Evolutionary conservation across 2,329 filamentous ascomycete genomes (phyloP).

Genomic region (Colletotrichum melonis): DNA sequence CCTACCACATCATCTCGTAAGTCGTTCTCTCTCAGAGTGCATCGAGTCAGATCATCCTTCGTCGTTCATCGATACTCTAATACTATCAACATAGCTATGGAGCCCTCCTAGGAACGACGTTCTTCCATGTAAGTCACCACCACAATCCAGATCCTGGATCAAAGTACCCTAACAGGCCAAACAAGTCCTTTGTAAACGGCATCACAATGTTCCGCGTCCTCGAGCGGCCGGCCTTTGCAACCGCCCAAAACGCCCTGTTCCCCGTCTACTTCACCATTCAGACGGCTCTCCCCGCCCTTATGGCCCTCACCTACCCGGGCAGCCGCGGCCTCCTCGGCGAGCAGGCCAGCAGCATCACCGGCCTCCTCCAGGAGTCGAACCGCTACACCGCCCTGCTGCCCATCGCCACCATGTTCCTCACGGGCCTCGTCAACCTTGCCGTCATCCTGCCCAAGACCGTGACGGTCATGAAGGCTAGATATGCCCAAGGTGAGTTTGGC

Average conservation of each 20-base stretch:
- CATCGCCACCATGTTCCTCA: slow-evolving; percentile 75
- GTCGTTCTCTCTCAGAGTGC: slow-evolving; percentile 31
- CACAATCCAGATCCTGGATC: too few relatives aligned
- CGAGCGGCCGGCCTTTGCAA: slow-evolving; percentile 82
- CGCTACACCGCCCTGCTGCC: slow-evolving; percentile 75
- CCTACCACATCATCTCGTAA: slow-evolving; percentile 83
- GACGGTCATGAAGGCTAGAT: slow-evolving; percentile 78
- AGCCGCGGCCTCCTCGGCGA: slow-evolving; percentile 58
- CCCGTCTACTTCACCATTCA: slow-evolving; percentile 91
- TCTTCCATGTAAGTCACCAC: slow-evolving; percentile 77
- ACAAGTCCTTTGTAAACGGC: slow-evolving; percentile 78
- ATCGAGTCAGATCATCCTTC: slow-evolving; percentile 4
- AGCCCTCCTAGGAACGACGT: slow-evolving; percentile 84
- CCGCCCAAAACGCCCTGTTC: slow-evolving; percentile 84
- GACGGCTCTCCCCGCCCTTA: slow-evolving; percentile 75
- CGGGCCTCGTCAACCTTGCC: slow-evolving; percentile 76
- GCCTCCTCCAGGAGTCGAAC: slow-evolving; percentile 70
- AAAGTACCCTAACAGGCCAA: too few relatives aligned
- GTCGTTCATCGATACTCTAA: slow-evolving; percentile 23
- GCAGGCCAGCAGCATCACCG: slow-evolving; percentile 57
- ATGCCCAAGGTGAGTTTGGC: slow-evolving; percentile 74
- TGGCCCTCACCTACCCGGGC: slow-evolving; percentile 86
- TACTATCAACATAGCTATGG: slow-evolving; percentile 72
- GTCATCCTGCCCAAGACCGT: slow-evolving; percentile 82
- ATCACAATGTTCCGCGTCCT: slow-evolving; percentile 82